Evolutionary conservation across 345 rosid genomes (phyloP), one percentile per base, ranked within the genome.

Genomic region (Lepidium africanum): DNA sequence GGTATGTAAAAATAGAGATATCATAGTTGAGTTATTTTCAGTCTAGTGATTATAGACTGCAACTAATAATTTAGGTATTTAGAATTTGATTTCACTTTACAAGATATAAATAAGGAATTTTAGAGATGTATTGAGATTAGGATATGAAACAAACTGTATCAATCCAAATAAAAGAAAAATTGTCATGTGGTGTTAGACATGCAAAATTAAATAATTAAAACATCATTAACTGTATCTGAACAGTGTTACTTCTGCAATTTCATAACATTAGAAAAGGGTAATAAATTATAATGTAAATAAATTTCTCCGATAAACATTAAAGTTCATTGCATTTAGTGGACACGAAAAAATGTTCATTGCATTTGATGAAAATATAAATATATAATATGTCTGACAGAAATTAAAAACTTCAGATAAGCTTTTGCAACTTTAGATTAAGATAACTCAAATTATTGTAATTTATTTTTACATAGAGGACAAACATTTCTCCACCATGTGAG

Each of bases 401-500:
- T 23, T 59, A 12, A 36, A 55, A 43, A 66, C 62, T 66, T 17
- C 41, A 48, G 73, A 66, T 66, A 51, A 67, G 72, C 49, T 73
- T 59, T 59, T 36, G 19, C 39, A 58, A 65, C 71, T 49, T 11
- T 73, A 19, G 35, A 58, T 40, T 47, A 57, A 49, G 57, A 65
- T 30, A 30, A 48, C 10, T 27, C 38, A 35, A 25, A 35, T 58
- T 10, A 63, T 37, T 33, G 23, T 49, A 69, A 35, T 25, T 55
- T 59, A 66, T 43, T 15, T 32, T 46, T 58, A 54, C 36, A 0
- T 21, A 67, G 63, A 67, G 50, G 73, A 74, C 73, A 74, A 67
- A 74, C 78, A 74, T 74, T 67, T 74, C 52, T 67, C 73, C 73
- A 27, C 78, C 78, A 74, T 74, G 78, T 74, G 73, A 67, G 78